Conservation (phyloP, 768 basidiomycete species). For the Sporobolomyces pararoseus region DNA sequence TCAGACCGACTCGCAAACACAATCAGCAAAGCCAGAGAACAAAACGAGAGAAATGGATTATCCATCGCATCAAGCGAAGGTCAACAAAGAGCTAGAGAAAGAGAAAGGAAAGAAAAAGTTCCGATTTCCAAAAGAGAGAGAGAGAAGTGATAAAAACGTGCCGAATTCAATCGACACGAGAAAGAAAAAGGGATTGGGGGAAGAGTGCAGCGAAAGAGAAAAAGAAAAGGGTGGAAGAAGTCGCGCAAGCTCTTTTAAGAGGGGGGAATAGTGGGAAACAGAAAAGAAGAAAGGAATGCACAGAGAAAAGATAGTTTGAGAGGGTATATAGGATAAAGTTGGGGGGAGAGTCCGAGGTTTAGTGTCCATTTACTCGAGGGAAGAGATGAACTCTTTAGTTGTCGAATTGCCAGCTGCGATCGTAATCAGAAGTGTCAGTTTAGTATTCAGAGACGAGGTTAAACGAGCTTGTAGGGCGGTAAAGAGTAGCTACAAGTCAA, state of each 20-base stretch:
- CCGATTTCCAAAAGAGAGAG: neutral
- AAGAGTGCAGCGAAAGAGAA: conserved; percentile 14
- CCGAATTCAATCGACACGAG: neutral
- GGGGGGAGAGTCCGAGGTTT: neutral
- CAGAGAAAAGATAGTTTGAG: neutral
- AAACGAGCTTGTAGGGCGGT: too few relatives aligned
- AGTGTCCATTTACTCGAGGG: too few relatives aligned
- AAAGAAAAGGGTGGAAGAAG: neutral
- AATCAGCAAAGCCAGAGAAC: neutral
- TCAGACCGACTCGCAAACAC: too few relatives aligned
- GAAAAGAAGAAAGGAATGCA: neutral
- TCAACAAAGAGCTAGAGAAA: neutral
- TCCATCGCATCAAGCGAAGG: conserved; percentile 6
- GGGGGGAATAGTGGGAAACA: neutral
- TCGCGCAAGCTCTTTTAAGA: conserved; percentile 14
- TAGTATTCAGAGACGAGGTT: too few relatives aligned
- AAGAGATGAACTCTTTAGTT: too few relatives aligned
- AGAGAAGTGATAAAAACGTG: neutral
- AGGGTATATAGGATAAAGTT: neutral
- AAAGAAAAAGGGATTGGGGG: neutral
- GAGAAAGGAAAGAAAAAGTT: neutral
- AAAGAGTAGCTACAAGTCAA: conserved; percentile 1
- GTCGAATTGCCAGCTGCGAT: too few relatives aligned
- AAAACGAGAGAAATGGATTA: neutral
- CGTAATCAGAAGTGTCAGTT: too few relatives aligned